Evolutionary conservation across 2,329 filamentous ascomycete species (phyloP).

Genomic region (Rhinocladiella similis): DNA sequence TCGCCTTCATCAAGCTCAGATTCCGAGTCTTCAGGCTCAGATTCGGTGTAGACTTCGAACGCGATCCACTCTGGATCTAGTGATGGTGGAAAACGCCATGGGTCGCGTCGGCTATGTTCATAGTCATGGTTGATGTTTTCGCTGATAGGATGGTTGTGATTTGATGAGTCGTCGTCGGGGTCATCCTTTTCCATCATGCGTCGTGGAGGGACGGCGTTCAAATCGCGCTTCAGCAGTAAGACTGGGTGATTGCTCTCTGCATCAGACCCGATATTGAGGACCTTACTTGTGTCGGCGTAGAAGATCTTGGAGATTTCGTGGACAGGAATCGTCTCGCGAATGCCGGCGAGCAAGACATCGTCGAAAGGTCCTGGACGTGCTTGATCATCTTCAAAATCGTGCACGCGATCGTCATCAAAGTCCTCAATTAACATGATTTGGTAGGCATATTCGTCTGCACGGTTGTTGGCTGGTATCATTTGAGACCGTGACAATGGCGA

Average conservation of each 20-base stretch:
- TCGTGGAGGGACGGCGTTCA: slow-evolving; percentile 62
- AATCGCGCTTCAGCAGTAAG: slow-evolving; percentile 71
- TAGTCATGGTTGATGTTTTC: slow-evolving; percentile 17
- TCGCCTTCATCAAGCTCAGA: slow-evolving; percentile 24
- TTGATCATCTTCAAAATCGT: slow-evolving; percentile 63
- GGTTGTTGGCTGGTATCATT: slow-evolving; percentile 42
- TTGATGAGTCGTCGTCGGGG: slow-evolving; percentile 27
- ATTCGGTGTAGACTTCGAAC: slow-evolving; percentile 76
- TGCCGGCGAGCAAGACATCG: slow-evolving; percentile 61
- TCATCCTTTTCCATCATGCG: slow-evolving; percentile 54
- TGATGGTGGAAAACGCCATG: slow-evolving; percentile 68
- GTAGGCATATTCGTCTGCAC: slow-evolving; percentile 70
- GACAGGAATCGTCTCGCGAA: slow-evolving; percentile 67
- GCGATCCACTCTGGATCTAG: slow-evolving; percentile 90
- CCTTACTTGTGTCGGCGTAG: slow-evolving; percentile 86
- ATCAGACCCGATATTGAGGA: slow-evolving; percentile 76
- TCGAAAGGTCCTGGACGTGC: slow-evolving; percentile 59
- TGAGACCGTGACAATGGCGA: slow-evolving; percentile 6
- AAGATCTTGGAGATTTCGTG: slow-evolving; percentile 86
- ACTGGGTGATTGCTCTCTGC: slow-evolving; percentile 72
- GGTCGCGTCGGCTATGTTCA: slow-evolving; percentile 34
- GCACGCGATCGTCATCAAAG: slow-evolving; percentile 68
- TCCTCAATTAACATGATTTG: slow-evolving; percentile 82
- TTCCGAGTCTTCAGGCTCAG: slow-evolving; percentile 29
- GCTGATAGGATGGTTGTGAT: slow-evolving; percentile 31